A percentile compares a stretch with the other conserved stretches of the same genome.
phyloP scores from a whole-genome alignment of 1,284 basidiomycete genomes.

The Amylostereum areolatum region DNA sequence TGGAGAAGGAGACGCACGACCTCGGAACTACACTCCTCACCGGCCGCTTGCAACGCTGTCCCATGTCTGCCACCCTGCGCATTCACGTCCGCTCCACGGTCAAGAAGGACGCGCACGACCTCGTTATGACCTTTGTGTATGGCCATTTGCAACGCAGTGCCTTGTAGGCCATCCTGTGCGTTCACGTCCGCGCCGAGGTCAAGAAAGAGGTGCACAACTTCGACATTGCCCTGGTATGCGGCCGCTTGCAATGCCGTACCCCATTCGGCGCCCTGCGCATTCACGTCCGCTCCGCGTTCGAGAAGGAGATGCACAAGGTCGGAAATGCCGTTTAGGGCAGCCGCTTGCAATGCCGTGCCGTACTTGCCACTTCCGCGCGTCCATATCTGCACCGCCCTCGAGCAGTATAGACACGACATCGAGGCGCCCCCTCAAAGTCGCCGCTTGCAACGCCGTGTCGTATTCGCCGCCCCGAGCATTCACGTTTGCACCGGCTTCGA shows the following conservation, averaged over 20 bases:
- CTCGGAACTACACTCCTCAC: neutral
- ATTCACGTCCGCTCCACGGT: neutral
- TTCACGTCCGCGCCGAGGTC: neutral
- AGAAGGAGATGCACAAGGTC: neutral
- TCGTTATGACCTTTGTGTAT: neutral
- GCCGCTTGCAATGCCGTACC: slow-evolving; percentile 1
- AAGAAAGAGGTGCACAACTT: neutral
- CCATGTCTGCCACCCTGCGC: neutral
- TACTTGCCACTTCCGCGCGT: neutral
- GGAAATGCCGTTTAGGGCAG: neutral
- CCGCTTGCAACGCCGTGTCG: neutral
- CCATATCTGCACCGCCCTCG: neutral
- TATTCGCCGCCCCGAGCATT: neutral
- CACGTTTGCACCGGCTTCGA: neutral
- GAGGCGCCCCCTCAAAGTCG: neutral
- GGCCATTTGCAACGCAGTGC: neutral
- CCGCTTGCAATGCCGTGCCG: neutral
- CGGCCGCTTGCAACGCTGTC: neutral
- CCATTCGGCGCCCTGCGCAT: neutral
- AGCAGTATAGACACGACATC: neutral
- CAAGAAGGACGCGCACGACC: neutral
- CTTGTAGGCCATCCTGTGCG: neutral
- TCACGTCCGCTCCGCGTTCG: neutral
- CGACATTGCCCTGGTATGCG: neutral
- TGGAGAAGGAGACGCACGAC: neutral